These are phyloP conservation scores for Bassia scoparia DNA, from an alignment of 148 eudicot genomes.

Conservation along the genomic window DNA sequence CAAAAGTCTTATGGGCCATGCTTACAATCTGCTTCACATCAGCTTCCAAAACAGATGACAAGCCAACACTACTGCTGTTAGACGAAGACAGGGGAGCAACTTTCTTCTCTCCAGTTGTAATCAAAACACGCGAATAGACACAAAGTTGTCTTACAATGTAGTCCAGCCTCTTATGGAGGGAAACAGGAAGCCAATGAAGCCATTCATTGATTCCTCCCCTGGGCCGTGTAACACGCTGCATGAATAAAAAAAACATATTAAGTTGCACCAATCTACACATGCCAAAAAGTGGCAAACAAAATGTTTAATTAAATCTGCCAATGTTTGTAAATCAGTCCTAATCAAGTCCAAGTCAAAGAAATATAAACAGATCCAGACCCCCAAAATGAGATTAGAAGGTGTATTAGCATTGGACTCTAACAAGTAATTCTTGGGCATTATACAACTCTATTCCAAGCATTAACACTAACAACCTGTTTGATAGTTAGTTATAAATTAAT, in stretches of 20 bases:
- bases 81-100: slow-evolving; percentile 32
- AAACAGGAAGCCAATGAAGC: slow-evolving; percentile 95
- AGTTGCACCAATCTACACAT: not conserved
- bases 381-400: not conserved
- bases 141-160: slow-evolving; percentile 52
- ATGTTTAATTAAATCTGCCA: not conserved
- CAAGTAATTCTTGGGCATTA: not conserved
- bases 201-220: slow-evolving; percentile 90
- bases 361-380: not conserved
- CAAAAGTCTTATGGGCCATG: slow-evolving; percentile 78
- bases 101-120: slow-evolving; percentile 45
- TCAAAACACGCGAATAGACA: slow-evolving; percentile 52
- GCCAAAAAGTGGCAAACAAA: not conserved
- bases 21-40: slow-evolving; percentile 76
- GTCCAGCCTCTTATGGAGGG: slow-evolving; percentile 66
- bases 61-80: slow-evolving; percentile 59
- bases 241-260: slow-evolving; percentile 2
- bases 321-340: not conserved
- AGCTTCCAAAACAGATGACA: slow-evolving; percentile 78
- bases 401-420: not conserved
- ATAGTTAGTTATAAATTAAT: no score
- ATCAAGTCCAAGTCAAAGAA: not conserved
- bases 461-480: no score
- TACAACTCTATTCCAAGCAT: not conserved
- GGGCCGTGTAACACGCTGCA: slow-evolving; percentile 93